Conservation (phyloP, 305 asterid genomes). For the Rubia balearica region DNA sequence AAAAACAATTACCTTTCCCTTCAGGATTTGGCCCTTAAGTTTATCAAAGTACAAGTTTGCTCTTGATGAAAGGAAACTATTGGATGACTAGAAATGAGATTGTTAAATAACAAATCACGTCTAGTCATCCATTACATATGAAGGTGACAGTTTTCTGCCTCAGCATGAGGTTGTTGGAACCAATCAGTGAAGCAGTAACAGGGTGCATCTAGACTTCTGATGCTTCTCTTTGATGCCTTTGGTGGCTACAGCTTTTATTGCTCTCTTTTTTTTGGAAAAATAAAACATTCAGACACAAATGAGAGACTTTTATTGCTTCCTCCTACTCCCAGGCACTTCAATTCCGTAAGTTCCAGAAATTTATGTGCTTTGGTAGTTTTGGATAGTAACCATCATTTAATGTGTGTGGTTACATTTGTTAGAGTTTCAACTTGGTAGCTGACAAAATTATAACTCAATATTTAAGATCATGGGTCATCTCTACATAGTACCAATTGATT, state of each 20-base stretch:
- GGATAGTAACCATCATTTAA: constrained; percentile 1
- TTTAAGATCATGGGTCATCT: too few relatives aligned
- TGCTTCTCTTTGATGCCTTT: constrained; percentile 2
- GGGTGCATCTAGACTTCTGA: not conserved
- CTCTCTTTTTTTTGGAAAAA: not conserved
- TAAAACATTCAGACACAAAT: not conserved
- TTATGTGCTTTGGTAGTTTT: not conserved
- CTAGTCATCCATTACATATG: not conserved
- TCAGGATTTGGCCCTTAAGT: not conserved
- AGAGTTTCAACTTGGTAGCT: too few relatives aligned
- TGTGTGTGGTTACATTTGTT: not conserved
- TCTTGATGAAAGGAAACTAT: not conserved
- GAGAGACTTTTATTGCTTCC: not conserved
- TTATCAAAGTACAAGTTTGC: not conserved
- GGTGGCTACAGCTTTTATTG: not conserved
- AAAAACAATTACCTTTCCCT: not conserved
- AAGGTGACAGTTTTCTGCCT: not conserved
- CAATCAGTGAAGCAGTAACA: not conserved
- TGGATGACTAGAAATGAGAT: not conserved
- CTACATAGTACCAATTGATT: too few relatives aligned
- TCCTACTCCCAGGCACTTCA: not conserved
- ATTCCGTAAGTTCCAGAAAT: not conserved
- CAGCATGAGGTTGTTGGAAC: not conserved
- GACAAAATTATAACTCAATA: too few relatives aligned
- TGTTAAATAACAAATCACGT: not conserved